Conservation (phyloP, 2,329 filamentous ascomycete genomes). For the Fusarium sp. region DNA sequence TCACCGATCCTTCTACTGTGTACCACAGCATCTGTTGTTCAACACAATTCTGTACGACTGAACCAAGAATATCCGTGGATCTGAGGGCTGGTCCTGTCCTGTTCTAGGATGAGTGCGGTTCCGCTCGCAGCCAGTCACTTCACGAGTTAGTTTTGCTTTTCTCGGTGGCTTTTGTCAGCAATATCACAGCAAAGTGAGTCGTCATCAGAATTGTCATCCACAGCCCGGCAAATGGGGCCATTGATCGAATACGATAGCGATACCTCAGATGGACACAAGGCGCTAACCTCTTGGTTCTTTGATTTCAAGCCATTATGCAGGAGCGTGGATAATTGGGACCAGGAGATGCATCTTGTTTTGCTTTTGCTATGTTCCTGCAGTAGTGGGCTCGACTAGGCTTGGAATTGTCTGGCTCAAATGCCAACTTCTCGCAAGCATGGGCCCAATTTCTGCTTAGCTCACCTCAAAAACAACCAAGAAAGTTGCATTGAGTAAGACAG, state of each 20-base stretch:
- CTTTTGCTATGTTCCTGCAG: conserved; percentile 43
- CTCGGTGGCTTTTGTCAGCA: conserved; percentile 23
- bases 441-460: conserved; percentile 16
- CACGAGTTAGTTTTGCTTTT: background rate
- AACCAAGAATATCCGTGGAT: conserved; percentile 9
- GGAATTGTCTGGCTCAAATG: conserved; percentile 22
- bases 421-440: conserved; percentile 7
- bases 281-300: conserved; percentile 27
- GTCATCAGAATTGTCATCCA: conserved; percentile 25
- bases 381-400: conserved; percentile 40
- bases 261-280: conserved; percentile 19
- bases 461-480: background rate
- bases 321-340: conserved; percentile 23
- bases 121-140: conserved; percentile 16
- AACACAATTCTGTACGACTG: conserved; percentile 10
- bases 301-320: conserved; percentile 25
- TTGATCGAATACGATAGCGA: conserved; percentile 20
- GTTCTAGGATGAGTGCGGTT: conserved; percentile 23
- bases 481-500: conserved; percentile 6
- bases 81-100: background rate
- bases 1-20: conserved; percentile 9
- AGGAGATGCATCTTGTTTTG: conserved; percentile 32
- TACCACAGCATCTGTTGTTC: conserved; percentile 15
- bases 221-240: conserved; percentile 25
- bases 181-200: conserved; percentile 17